A percentile compares a stretch with the other conserved stretches of the same genome.
Conservation (phyloP, 164 flowering plant species). For the Annona cherimola region DNA sequence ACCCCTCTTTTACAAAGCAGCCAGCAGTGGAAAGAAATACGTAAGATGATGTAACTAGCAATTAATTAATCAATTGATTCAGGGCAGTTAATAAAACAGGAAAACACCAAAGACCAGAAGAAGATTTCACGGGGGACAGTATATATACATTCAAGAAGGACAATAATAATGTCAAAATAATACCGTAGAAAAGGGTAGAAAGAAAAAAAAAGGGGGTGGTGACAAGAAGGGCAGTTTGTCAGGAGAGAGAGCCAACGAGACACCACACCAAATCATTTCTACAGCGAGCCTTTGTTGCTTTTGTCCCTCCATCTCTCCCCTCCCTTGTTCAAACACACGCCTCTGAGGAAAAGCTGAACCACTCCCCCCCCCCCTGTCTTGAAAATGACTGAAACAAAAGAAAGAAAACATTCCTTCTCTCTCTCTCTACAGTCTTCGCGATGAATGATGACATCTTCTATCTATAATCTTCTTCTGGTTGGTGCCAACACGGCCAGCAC, state of each 20-base stretch:
- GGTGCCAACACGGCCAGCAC: not conserved
- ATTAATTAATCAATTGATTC: too few species aligned
- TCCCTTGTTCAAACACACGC: slow-evolving; percentile 3
- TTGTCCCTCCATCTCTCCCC: not conserved
- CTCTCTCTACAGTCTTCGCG: not conserved
- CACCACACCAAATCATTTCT: not conserved
- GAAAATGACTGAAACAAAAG: not conserved
- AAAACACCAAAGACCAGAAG: too few species aligned
- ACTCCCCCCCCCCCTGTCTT: not conserved
- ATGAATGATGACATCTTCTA: too few species aligned
- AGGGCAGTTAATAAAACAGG: too few species aligned
- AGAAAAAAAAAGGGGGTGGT: not conserved
- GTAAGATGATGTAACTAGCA: too few species aligned
- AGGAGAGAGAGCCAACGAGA: not conserved
- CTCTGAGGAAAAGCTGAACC: slow-evolving; percentile 3
- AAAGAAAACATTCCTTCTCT: not conserved
- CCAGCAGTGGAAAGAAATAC: too few species aligned
- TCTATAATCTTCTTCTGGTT: not conserved
- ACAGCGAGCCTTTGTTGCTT: not conserved
- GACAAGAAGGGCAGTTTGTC: not conserved
- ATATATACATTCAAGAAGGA: too few species aligned
- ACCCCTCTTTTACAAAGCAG: too few species aligned
- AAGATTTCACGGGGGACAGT: not conserved
- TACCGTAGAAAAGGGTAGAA: not conserved
- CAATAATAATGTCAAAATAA: too few species aligned